Evolutionary conservation across 139 green algal genomes (phyloP).

Genomic region (Chlamydomonas eustigma): DNA sequence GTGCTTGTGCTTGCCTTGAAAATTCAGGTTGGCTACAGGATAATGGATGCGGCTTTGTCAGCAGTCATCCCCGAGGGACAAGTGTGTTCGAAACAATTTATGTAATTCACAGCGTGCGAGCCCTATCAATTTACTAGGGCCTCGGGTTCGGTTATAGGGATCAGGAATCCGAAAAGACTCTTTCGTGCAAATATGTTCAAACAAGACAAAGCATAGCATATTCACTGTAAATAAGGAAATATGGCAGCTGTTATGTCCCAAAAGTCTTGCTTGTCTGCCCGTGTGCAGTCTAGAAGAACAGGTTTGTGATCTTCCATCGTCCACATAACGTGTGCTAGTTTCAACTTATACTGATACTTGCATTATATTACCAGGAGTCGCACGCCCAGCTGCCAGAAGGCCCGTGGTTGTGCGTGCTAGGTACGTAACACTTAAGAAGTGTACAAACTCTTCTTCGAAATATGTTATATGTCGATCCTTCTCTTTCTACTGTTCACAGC

Average conservation of each 20-base stretch:
- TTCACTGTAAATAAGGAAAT: not conserved
- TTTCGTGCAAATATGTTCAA: too few species aligned
- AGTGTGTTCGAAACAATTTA: too few species aligned
- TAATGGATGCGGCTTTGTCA: too few species aligned
- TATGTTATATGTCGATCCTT: not conserved
- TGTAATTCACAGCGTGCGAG: too few species aligned
- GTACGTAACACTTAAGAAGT: not conserved
- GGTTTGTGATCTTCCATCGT: not conserved
- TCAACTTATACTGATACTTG: not conserved
- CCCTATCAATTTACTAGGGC: too few species aligned
- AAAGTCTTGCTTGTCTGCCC: slow-evolving; percentile 10
- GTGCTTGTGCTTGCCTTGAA: too few species aligned
- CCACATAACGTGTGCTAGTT: not conserved
- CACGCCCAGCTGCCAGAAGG: not conserved
- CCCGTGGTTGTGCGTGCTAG: slow-evolving; percentile 6
- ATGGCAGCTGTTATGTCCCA: slow-evolving; percentile 8
- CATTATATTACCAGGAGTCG: slow-evolving; percentile 1
- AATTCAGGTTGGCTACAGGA: too few species aligned
- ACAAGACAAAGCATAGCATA: not conserved
- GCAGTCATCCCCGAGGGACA: too few species aligned
- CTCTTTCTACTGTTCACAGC: not conserved
- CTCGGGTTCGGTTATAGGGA: too few species aligned
- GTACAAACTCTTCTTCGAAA: not conserved
- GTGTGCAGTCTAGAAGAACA: not conserved
- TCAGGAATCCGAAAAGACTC: too few species aligned